Base-by-base conservation (phyloP, 306 rosid species). In the Rosa rugosa region DNA sequence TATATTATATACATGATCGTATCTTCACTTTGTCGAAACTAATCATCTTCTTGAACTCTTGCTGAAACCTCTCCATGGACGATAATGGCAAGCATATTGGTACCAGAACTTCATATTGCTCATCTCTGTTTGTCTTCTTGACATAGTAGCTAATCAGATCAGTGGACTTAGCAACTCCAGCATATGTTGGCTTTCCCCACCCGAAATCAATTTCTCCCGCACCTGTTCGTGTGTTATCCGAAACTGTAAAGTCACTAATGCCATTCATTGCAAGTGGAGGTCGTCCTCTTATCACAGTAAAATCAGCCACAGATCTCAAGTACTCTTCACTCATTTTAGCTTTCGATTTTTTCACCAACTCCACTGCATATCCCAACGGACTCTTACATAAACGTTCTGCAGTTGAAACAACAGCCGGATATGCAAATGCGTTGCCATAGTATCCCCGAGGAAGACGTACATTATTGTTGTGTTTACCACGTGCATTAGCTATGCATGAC, bases 121-220 rank as follows among this genome's bases (percentile, higher is more conserved):
- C 91, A 27, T 68, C 62, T 5, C 31, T n/a, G 4, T 77, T 86
- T 5, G 11, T 80, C 31, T 23, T 9, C 0, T 74, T 36, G 0
- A 75, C 5, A 5, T 6, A 45, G 66, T 18, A 88, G 36, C 78
- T 79, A 2, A 40, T 47, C 42, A 12, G 60, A 13, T 71, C 84
- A 31, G 40, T 54, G 0, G 36, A 1, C 1, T 85, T 84, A 5
- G 83, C 81, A 1, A 6, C 46, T 23, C 88, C 89, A 40, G 81
- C 88, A 78, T 66, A 89, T 5, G 79, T n/a, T 0, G 88, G 83
- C 38, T 78, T 79, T 5, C 90, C 92, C 93, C 90, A 89, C 12
- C 96, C 93, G 34, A 84, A 89, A 45, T 86, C 65, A 1, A 87
- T 51, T 14, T 81, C 77, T 68, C 47, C 63, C 0, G 80, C 14